Conservation (phyloP, 2,329 filamentous ascomycete genomes). For the Cryphonectria japonica region DNA sequence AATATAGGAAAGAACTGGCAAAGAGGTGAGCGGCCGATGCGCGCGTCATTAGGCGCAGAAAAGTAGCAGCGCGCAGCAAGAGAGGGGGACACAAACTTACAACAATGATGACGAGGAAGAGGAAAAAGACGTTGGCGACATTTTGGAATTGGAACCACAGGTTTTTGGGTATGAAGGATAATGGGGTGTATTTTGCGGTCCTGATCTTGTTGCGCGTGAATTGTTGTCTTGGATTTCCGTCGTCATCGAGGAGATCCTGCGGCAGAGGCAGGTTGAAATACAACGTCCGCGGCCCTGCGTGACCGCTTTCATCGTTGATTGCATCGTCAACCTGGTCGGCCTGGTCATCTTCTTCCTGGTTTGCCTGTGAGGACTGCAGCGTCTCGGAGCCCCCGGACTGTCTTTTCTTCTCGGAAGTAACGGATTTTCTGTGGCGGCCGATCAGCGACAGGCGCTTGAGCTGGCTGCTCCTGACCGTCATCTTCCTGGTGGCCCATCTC, state of each 20-base stretch:
- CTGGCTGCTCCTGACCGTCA: conserved; percentile 73
- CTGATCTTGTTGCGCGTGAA: conserved; percentile 95
- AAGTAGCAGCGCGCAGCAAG: conserved; percentile 2
- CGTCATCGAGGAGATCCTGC: conserved; percentile 73
- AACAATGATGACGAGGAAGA: conserved; percentile 91
- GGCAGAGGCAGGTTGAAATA: conserved; percentile 90
- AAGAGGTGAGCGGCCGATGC: conserved; percentile 34
- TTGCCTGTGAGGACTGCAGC: conserved; percentile 35
- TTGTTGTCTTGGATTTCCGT: conserved; percentile 70
- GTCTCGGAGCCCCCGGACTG: conserved; percentile 44
- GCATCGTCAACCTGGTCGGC: conserved; percentile 41
- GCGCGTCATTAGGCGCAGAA: not conserved
- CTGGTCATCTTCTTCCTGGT: conserved; percentile 42
- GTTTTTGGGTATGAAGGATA: conserved; percentile 96
- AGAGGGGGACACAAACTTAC: conserved; percentile 60
- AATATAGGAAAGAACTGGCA: conserved; percentile 95
- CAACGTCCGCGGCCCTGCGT: conserved; percentile 55
- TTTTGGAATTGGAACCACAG: conserved; percentile 98
- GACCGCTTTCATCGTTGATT: conserved; percentile 37
- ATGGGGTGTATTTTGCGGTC: conserved; percentile 94
- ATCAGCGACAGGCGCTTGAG: conserved; percentile 84
- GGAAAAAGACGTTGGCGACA: conserved; percentile 96
- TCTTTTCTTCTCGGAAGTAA: conserved; percentile 71
- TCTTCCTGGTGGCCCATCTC: conserved; percentile 95
- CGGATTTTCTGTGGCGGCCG: conserved; percentile 68